These are phyloP conservation scores for Hypoxylon sp. DNA, from an alignment of 2,329 filamentous ascomycete species.

Conservation along the genomic window DNA sequence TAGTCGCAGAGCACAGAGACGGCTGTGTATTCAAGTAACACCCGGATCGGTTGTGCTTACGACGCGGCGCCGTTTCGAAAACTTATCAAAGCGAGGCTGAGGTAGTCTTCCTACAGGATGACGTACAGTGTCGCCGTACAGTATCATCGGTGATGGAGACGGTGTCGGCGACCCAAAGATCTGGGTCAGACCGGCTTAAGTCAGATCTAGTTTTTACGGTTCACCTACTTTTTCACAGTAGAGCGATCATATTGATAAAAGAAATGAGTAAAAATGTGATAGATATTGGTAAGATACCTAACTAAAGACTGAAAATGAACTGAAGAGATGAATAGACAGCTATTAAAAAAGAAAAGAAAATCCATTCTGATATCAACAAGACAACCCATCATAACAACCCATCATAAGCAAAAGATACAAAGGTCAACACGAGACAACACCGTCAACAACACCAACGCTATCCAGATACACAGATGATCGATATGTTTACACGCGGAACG, in stretches of 20 bases:
- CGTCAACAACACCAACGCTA: neutral
- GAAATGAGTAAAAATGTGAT: neutral
- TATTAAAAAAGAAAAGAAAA: neutral
- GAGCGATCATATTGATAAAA: neutral
- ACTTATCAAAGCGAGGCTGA: neutral
- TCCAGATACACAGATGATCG: neutral
- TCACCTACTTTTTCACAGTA: neutral
- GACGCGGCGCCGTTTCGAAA: neutral
- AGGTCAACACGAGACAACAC: neutral
- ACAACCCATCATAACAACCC: too few species aligned
- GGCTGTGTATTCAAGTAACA: neutral
- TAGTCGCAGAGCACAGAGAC: neutral
- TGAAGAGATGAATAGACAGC: neutral
- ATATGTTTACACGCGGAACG: conserved; percentile 50
- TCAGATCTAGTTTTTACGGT: neutral
- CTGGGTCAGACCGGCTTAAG: neutral
- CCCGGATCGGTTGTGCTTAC: neutral
- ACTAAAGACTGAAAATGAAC: neutral
- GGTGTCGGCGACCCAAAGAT: neutral
- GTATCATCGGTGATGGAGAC: neutral
- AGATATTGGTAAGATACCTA: neutral
- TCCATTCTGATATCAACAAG: conserved; percentile 19
- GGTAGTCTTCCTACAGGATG: neutral
- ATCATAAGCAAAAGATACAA: neutral
- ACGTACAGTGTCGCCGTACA: neutral